Conservation (phyloP, 352 stramenopile species). For the Paralagenidium karlingii region DNA sequence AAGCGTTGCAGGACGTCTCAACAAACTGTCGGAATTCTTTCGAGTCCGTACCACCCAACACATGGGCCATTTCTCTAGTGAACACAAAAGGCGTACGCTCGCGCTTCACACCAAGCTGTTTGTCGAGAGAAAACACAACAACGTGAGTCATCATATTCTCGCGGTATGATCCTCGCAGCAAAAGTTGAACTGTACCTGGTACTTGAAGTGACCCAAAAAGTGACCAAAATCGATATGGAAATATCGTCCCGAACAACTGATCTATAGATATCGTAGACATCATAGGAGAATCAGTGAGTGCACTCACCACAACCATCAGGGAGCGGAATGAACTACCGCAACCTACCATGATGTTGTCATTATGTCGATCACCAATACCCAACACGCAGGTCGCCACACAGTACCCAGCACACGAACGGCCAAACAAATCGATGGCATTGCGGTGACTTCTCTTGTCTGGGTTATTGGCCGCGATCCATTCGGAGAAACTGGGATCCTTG, state of each 20-base stretch:
- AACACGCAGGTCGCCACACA: conserved; percentile 91
- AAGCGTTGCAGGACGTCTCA: conserved; percentile 54
- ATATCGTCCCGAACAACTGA: conserved; percentile 59
- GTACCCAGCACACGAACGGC: conserved; percentile 82
- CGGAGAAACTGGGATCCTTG: conserved; percentile 72
- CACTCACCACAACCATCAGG: too few relatives aligned
- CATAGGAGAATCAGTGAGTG: conserved; percentile 1
- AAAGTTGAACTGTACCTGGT: conserved; percentile 34
- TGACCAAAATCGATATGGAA: conserved; percentile 86
- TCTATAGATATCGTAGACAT: conserved; percentile 23
- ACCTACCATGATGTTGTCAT: conserved; percentile 94
- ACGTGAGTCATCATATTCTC: too few relatives aligned
- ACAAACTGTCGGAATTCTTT: conserved; percentile 65
- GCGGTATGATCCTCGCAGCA: not conserved
- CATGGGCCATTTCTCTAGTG: conserved; percentile 80
- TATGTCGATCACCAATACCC: conserved; percentile 91
- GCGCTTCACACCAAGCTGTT: conserved; percentile 60
- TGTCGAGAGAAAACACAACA: not conserved
- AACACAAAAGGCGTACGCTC: conserved; percentile 84
- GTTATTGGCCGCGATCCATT: conserved; percentile 79
- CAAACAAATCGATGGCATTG: conserved; percentile 75
- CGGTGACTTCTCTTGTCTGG: conserved; percentile 43
- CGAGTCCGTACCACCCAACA: conserved; percentile 63
- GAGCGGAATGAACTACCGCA: not conserved
- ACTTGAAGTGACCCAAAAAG: conserved; percentile 83